Base-by-base conservation (phyloP, 108 stramenopile species). In the Conticribra weissflogii region DNA sequence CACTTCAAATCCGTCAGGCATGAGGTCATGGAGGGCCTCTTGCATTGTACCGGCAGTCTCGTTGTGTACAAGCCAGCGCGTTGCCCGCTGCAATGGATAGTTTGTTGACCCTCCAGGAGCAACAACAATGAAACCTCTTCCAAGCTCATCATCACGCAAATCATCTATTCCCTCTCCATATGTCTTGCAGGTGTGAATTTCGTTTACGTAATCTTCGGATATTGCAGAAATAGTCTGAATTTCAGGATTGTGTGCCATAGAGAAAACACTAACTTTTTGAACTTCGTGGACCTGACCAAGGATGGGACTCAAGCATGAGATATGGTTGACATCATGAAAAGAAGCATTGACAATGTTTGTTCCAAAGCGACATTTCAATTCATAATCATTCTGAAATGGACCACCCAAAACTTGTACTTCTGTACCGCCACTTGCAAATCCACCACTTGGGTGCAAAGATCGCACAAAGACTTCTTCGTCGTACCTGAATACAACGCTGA, bases 311-410 rank as follows among this genome's bases (percentile, higher is more conserved):
- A 62, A 22, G 45, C 81, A 82, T 2, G 53, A 32, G 23, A 82
- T 41, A 27, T 56, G 50, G 23, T 45, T 46, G 14, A 31, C 23
- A 19, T 72, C 65, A 46, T 76, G 48, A 32, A 58, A 78, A 21
- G 17, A 51, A 31, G 72, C 81, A 29, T 54, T 41, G n/a, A 78
- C 72, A n/a, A 53, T 28, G 12, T 34, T 62, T 4, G 74, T 71
- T 19, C 77, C 81, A 63, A 82, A 82, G 22, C 77, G 72, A 58
- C 81, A 82, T n/a, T 22, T 12, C 16, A 78, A 29, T 46, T 77
- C 67, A 29, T 59, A 30, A 59, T 41, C 53, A 36, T 73, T 65
- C 5, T 48, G 25, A 48, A 79, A 83, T 3, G 65, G 59, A 1
- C 72, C 82, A 3, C 82, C 82, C 1, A 14, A 22, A 44, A 83